Evolutionary conservation across 306 rosid genomes (phyloP), one percentile per base, ranked within the genome.

Genomic region (Cajanus cajan): DNA sequence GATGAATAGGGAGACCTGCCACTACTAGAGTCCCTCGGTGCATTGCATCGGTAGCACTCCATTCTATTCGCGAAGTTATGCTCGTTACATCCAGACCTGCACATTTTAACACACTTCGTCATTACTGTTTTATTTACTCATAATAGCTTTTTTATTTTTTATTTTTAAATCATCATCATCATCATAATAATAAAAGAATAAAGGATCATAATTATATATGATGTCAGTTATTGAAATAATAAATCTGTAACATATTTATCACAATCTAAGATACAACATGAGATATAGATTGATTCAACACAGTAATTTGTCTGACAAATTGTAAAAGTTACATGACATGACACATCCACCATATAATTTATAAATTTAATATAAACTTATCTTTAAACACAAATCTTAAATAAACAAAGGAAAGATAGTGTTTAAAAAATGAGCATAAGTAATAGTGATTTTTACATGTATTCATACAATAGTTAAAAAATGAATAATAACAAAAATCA

Each of bases 81-180:
- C 85, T 93, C 98, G 74, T 93, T 93, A 81, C 98, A 93, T 19
- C 96, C 97, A 2, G 89, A 88, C 85, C 98, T 93, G 81, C 73
- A 36, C 73, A 69, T 9, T 68, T 81, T 48, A 58, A 8, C 50
- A 4, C 36, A 14, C 11, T 8, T 22, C 51, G 21, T 65, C 43
- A 31, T 33, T 31, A 66, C 81, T 39, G 57, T 77, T 77, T 77
- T 28, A 77, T 66, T 52, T 51, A 77, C 52, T 3, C 18, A 5
- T 5, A n/a, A 2, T 54, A 28, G 31, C 31, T 8, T 24, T 31
- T 40, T 8, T 2, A 8, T 18, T 54, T 10, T 8, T n/a, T n/a
- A n/a, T n/a, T n/a, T 10, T 10, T 11, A 22, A 25, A 58, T 25
- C 4, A 58, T 58, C 2, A 19, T 28, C 2, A 9, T 48, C 2